Percentiles rank a stretch among this genome's conserved stretches.
Conservation (phyloP, 2,329 filamentous ascomycete species). For the Harringtonia lauricola region DNA sequence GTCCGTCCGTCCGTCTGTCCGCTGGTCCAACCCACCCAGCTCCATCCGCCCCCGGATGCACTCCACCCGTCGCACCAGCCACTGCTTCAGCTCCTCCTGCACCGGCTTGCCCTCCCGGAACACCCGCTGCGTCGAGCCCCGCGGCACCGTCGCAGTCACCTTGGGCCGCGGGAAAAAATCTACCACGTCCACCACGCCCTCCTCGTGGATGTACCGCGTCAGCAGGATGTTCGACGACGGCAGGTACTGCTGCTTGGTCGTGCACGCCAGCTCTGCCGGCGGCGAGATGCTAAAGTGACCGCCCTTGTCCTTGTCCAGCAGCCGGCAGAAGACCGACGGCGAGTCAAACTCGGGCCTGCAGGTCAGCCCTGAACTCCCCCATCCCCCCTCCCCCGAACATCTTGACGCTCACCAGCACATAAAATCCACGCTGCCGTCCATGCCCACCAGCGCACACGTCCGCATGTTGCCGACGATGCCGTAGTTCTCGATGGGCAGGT, state of each 20-base stretch:
- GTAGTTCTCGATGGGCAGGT: constrained; percentile 62
- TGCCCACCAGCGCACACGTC: constrained; percentile 64
- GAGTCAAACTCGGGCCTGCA: constrained; percentile 67
- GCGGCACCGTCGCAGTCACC: constrained; percentile 39
- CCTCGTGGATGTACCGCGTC: constrained; percentile 67
- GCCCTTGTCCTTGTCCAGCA: constrained; percentile 64
- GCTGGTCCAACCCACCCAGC: constrained; percentile 31
- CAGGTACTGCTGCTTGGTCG: constrained; percentile 68
- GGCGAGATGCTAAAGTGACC: constrained; percentile 62
- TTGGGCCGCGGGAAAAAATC: constrained; percentile 68
- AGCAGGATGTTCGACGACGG: constrained; percentile 66
- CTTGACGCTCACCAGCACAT: constrained; percentile 55
- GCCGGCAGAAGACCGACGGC: constrained; percentile 61
- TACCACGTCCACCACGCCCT: constrained; percentile 60
- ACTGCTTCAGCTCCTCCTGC: constrained; percentile 54
- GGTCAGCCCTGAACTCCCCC: not conserved
- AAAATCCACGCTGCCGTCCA: constrained; percentile 63
- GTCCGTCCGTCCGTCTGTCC: not conserved
- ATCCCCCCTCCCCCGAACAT: too few species aligned
- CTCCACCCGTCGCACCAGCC: constrained; percentile 61
- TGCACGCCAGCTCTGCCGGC: constrained; percentile 37
- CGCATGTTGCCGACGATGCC: constrained; percentile 74
- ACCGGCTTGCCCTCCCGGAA: constrained; percentile 43
- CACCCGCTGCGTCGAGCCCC: constrained; percentile 34
- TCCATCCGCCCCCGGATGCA: constrained; percentile 58